Percentiles rank a stretch among this genome's conserved stretches.
These are phyloP conservation scores for Diaporthe sp. DNA, from an alignment of 2,329 filamentous ascomycete species.

Conservation along the genomic window DNA sequence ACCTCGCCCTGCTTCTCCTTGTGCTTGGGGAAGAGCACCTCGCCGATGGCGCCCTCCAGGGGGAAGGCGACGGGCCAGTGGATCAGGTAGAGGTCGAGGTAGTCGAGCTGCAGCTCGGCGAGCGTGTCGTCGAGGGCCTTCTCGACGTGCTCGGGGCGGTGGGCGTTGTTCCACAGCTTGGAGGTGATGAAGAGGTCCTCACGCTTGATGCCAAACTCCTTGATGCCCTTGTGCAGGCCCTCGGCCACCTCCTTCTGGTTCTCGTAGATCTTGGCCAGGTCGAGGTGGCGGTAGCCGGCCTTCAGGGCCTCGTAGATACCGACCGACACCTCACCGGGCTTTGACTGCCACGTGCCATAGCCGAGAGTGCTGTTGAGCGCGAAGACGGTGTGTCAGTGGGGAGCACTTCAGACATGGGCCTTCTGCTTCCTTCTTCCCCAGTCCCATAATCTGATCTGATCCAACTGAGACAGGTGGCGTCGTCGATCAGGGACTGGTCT, in stretches of 20 bases:
- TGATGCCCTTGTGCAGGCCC: constrained; percentile 64
- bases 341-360: constrained; percentile 77
- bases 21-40: constrained; percentile 60
- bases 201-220: constrained; percentile 65
- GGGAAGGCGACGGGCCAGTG: constrained; percentile 71
- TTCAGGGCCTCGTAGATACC: constrained; percentile 76
- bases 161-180: constrained; percentile 77
- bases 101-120: constrained; percentile 68
- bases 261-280: constrained; percentile 69
- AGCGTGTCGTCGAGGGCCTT: constrained; percentile 69
- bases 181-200: constrained; percentile 75
- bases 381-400: constrained; percentile 8
- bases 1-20: constrained; percentile 52
- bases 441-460: no score
- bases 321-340: constrained; percentile 73
- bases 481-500: constrained; percentile 6
- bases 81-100: constrained; percentile 74
- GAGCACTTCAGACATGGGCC: neutral
- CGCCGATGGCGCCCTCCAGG: constrained; percentile 47
- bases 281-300: constrained; percentile 75
- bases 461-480: neutral
- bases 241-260: constrained; percentile 74
- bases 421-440: no score
- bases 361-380: constrained; percentile 40
- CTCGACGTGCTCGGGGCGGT: constrained; percentile 72